Evolutionary conservation across 2,329 filamentous ascomycete species (phyloP), one percentile per base, ranked within the genome.

Genomic region (Raffaelea ambrosiae): DNA sequence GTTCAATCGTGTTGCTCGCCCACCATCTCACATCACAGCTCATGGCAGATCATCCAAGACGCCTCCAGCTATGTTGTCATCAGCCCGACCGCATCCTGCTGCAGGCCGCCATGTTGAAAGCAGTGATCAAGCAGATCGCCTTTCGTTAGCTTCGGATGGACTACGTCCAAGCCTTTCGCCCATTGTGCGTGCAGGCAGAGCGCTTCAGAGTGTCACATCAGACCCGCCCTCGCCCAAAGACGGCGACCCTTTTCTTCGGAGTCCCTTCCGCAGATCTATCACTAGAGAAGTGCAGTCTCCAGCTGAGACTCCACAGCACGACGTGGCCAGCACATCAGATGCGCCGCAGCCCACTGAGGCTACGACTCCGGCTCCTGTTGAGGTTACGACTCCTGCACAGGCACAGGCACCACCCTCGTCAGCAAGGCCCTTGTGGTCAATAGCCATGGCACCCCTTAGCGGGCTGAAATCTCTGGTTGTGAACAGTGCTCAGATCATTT

Each of bases 171-270:
- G 64, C 5, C 63, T 81, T 0, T 79, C 76, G 5, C 76, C 77
- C 2, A 79, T 79, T 33, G 72, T 81, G n/a, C 68, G 76, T 41
- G 77, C 70, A 22, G 77, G 76, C 3, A 67, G 74, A 43, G 75
- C 71, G 26, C 61, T 81, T 14, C 77, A 80, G 55, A 76, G 69
- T 49, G 72, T 81, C 35, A 76, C 77, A 11, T 79, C 76, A 0
- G 77, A 80, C 52, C 73, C 74, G 8, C 74, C 76, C 0, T 79
- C 77, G 0, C 77, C 77, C 1, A 72, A 73, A 44, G 66, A 61
- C 7, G 67, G 66, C n/a, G 72, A 74, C 40, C 66, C 67, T 31
- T 69, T 72, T 11, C 62, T 81, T 3, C 69, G 76, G 14, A 81
- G 77, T 48, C 77, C 77, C 0, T 81, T 81, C 53, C 67, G 72